phyloP scores from a whole-genome alignment of 345 rosid species.

The Lepidium didymum region DNA sequence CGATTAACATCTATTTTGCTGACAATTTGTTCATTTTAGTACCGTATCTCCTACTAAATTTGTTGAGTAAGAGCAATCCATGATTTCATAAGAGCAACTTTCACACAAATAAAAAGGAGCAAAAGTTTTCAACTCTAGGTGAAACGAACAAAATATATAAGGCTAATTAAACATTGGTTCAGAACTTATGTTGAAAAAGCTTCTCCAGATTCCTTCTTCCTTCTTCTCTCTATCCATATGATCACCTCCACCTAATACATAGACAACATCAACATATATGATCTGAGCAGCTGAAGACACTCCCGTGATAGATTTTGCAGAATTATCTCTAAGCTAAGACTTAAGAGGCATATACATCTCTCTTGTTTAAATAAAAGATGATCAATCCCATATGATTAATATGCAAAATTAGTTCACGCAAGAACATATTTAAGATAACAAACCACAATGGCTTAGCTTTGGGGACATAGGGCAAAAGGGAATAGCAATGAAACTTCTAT shows the following conservation, averaged over 20 bases:
- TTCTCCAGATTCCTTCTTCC: background rate
- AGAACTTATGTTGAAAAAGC: background rate
- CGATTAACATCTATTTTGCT: background rate
- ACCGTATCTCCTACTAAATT: background rate
- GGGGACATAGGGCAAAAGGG: background rate
- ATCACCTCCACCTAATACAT: background rate
- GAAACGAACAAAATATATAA: background rate
- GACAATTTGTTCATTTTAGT: background rate
- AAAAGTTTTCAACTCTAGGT: background rate
- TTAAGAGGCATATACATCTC: background rate
- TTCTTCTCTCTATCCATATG: background rate
- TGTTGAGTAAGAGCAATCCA: background rate
- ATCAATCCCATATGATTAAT: background rate
- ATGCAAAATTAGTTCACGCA: background rate
- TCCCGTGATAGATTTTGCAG: background rate
- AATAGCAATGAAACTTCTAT: background rate
- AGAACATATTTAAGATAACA: background rate
- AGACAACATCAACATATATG: background rate
- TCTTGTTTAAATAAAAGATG: background rate
- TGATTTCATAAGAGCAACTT: background rate
- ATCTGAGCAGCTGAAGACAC: background rate
- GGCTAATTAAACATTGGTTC: background rate
- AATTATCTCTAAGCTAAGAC: background rate
- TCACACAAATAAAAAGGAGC: background rate
- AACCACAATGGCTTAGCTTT: background rate